phyloP scores from a whole-genome alignment of 768 basidiomycete genomes.

The Cyclocybe cylindracea region DNA sequence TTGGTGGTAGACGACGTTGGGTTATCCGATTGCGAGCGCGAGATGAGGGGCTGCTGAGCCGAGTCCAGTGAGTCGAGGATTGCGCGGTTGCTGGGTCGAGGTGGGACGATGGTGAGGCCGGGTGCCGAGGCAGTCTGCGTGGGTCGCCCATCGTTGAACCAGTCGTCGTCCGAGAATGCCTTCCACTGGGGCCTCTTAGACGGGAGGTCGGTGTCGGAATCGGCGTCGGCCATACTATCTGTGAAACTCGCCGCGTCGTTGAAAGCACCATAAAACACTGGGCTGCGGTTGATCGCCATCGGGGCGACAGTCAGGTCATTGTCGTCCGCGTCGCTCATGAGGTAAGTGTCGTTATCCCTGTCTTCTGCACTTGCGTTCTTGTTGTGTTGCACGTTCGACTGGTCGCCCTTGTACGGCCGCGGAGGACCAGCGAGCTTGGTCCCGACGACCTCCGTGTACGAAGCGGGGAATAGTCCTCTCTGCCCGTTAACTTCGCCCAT shows the following conservation, averaged over 20 bases:
- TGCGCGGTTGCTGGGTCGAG: constrained; percentile 6
- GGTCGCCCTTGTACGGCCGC: background rate
- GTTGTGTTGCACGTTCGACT: too few relatives aligned
- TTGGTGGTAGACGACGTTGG: constrained; percentile 1
- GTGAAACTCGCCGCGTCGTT: constrained; percentile 41
- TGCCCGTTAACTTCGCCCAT: constrained; percentile 74
- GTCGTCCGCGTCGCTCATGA: constrained; percentile 42
- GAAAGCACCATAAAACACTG: constrained; percentile 44
- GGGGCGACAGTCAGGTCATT: constrained; percentile 50
- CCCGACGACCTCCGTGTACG: constrained; percentile 60
- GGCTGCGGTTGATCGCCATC: constrained; percentile 41
- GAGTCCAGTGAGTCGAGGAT: constrained; percentile 16
- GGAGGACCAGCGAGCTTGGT: background rate
- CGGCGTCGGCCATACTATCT: constrained; percentile 38
- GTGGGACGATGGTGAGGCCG: constrained; percentile 4
- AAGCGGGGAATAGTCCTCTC: constrained; percentile 80
- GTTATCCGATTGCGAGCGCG: constrained; percentile 23
- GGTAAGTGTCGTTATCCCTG: constrained; percentile 24
- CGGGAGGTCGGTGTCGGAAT: constrained; percentile 7
- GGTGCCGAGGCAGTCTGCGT: constrained; percentile 5
- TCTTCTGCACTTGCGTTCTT: background rate
- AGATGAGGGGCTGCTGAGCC: constrained; percentile 24
- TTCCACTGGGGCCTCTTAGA: constrained; percentile 5
- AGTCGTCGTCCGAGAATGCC: constrained; percentile 17
- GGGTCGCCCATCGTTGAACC: constrained; percentile 8